Base-by-base conservation (phyloP, 1,284 basidiomycete species). In the Cutaneotrichosporon arboriforme region DNA sequence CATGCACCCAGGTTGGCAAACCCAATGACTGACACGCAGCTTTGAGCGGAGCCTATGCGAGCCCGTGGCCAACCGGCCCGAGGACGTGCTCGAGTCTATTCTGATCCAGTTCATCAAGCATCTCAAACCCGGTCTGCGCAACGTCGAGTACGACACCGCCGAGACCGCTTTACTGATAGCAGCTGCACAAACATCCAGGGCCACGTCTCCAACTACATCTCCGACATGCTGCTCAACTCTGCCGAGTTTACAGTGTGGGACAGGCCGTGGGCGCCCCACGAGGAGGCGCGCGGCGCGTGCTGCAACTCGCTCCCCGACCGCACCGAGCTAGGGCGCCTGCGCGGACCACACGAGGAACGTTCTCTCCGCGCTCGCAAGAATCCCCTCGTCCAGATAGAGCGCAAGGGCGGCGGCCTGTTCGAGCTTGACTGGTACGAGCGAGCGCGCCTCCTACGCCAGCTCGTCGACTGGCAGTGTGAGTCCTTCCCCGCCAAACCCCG, bases 401-500 rank as follows among this genome's bases (percentile, higher is more conserved):
- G 57, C 22, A 49, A 50, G 22, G 68, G 69, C 9, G 64, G 63
- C 17, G 70, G 70, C 4, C 26, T 73, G 37, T 73, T 71, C 53
- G 70, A 72, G 54, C 47, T 73, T 47, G 64, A 68, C 46, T 72
- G 70, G 72, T 49, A 54, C 21, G 70, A 73, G 48, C 54, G 70
- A 17, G 64, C 60, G 8, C 61, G 60, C 35, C 50, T 75, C 26
- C 49, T 75, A 10, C 63, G 73, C 31, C 73, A 75, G 57, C 40
- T 75, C 42, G 72, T 74, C 17, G 73, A 75, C 59, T 75, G 73
- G 73, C 72, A 74, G 53, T 59, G 72, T 69, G 51, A 49, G 65
- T 67, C 3, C 44, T n/a, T 8, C 21, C 38, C 35, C 14, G 22
- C 17, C 1, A 26, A 15, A 40, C n/a, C n/a, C n/a, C n/a, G 37